Percentiles rank a stretch among this genome's conserved stretches.
phyloP scores from a whole-genome alignment of 768 basidiomycete species.

The Auriscalpium orientale region DNA sequence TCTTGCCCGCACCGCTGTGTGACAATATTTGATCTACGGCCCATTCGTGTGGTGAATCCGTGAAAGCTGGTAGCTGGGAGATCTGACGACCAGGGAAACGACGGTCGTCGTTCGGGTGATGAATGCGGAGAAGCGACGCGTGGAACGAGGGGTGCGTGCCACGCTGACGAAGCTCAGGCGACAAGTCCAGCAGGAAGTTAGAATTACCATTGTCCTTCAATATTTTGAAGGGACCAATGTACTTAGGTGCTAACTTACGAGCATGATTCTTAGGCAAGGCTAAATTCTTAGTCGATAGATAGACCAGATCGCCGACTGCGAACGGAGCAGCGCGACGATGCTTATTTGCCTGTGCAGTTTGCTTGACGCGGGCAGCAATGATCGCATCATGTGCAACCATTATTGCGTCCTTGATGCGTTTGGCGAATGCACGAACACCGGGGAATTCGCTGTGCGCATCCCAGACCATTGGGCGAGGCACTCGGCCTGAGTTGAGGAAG shows the following conservation, averaged over 20 bases:
- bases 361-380: conserved; percentile 24
- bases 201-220: not conserved
- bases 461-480: conserved; percentile 28
- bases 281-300: conserved; percentile 15
- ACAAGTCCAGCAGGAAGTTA: not conserved
- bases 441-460: conserved; percentile 12
- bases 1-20: not conserved
- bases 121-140: not conserved
- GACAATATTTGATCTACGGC: not conserved
- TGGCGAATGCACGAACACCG: conserved; percentile 23
- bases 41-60: not conserved
- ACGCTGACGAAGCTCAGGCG: not conserved
- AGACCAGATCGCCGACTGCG: conserved; percentile 22
- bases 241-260: not conserved
- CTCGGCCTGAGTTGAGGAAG: conserved; percentile 26
- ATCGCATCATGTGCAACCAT: conserved; percentile 30
- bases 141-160: not conserved
- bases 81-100: not conserved
- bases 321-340: conserved; percentile 1
- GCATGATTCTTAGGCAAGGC: not conserved
- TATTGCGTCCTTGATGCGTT: conserved; percentile 18
- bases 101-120: not conserved
- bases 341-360: conserved; percentile 25
- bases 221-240: not conserved
- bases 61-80: not conserved